phyloP scores from a whole-genome alignment of 2,329 filamentous ascomycete species.

The Penicillium brasilianum region DNA sequence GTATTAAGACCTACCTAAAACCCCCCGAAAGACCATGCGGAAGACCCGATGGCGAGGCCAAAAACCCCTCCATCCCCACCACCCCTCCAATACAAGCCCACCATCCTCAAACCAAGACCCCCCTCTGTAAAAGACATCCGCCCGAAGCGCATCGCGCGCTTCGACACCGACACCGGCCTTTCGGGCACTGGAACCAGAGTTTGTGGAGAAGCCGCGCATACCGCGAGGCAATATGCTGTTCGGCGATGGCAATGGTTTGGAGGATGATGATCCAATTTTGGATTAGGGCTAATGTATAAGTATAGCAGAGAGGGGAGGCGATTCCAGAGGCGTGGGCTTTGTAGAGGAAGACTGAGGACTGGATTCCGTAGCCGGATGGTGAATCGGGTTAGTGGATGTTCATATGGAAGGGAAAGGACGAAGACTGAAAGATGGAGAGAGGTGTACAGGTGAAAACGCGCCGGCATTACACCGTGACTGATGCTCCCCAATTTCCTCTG shows the following conservation, averaged over 20 bases:
- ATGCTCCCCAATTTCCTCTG: too few relatives aligned
- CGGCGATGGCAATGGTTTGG: background rate
- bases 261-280: background rate
- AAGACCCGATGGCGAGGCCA: constrained; percentile 13
- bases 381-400: background rate
- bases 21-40: constrained; percentile 12
- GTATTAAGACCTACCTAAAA: constrained; percentile 4
- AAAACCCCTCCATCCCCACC: background rate
- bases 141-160: background rate
- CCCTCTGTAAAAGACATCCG: background rate
- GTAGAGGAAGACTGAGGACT: background rate
- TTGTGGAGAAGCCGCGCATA: background rate
- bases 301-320: background rate
- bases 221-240: background rate
- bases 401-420: too few relatives aligned
- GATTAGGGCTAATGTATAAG: background rate
- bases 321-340: background rate
- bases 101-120: background rate
- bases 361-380: background rate
- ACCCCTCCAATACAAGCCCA: background rate
- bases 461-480: too few relatives aligned
- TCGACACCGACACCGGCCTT: background rate
- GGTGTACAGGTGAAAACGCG: too few relatives aligned
- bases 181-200: background rate
- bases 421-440: too few relatives aligned